Evolutionary conservation across 257 asterid genomes (phyloP).

Genomic region (Cordia subcordata): DNA sequence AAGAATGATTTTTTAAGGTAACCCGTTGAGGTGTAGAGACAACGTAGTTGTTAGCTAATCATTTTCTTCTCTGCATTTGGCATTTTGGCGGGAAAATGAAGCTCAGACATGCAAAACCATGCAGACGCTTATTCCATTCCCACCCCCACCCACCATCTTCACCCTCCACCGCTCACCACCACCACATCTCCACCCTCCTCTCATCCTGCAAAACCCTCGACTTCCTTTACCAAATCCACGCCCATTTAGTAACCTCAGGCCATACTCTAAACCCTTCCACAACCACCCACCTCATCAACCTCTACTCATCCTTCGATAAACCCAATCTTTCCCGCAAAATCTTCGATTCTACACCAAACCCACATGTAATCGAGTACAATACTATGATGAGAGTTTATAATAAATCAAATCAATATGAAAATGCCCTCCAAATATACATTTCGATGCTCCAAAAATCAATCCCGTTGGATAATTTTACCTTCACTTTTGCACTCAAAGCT

Average conservation of each 20-base stretch:
- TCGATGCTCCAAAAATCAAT: constrained; percentile 15
- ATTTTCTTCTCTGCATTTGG: too few species aligned
- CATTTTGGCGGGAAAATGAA: background rate
- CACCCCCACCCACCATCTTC: background rate
- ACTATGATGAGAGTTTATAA: constrained; percentile 35
- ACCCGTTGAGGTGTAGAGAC: too few species aligned
- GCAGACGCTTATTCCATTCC: constrained; percentile 9
- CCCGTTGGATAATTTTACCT: constrained; percentile 33
- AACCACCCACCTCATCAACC: constrained; percentile 27
- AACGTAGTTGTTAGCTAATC: too few species aligned
- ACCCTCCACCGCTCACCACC: background rate
- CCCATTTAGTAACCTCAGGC: constrained; percentile 25
- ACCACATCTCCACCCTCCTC: constrained; percentile 13
- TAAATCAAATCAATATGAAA: constrained; percentile 12
- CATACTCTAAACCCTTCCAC: constrained; percentile 11
- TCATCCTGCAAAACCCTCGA: constrained; percentile 22
- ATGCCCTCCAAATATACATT: constrained; percentile 24
- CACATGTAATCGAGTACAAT: constrained; percentile 26
- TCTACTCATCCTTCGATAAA: constrained; percentile 34
- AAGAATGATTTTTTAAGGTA: too few species aligned
- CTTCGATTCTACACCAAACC: constrained; percentile 20
- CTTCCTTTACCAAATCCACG: constrained; percentile 29
- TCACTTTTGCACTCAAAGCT: constrained; percentile 41
- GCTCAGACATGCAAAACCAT: constrained; percentile 12
- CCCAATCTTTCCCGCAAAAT: constrained; percentile 22